Evolutionary conservation across 345 rosid genomes (phyloP).

Genomic region (Pugionium cornutum): DNA sequence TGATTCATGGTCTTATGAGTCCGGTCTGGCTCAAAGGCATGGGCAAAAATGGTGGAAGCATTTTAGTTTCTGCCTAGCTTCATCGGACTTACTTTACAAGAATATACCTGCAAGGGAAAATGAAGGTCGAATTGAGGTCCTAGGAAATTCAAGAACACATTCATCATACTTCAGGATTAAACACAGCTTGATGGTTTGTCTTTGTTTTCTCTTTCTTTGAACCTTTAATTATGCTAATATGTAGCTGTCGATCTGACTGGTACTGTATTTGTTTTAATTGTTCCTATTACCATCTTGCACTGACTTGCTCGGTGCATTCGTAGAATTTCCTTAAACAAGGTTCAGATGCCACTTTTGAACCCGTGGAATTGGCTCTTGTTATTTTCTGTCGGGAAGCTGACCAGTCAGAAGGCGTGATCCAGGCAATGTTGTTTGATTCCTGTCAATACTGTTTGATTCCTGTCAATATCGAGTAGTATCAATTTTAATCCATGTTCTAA

Average conservation of each 20-base stretch:
- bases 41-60: constrained; percentile 70
- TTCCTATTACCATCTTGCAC: constrained; percentile 29
- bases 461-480: constrained; percentile 15
- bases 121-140: constrained; percentile 75
- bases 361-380: constrained; percentile 76
- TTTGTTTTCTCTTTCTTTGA: constrained; percentile 28
- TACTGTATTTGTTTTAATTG: constrained; percentile 22
- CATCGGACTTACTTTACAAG: constrained; percentile 54
- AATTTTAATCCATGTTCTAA: constrained; percentile 30
- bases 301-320: constrained; percentile 44
- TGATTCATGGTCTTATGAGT: constrained; percentile 48
- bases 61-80: constrained; percentile 65
- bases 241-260: constrained; percentile 22
- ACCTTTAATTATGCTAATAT: constrained; percentile 21
- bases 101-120: constrained; percentile 52
- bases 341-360: constrained; percentile 47
- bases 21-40: constrained; percentile 52
- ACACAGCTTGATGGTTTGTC: constrained; percentile 71
- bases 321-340: constrained; percentile 65
- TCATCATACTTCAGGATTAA: constrained; percentile 67
- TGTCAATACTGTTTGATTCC: constrained; percentile 29
- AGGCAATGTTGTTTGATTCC: constrained; percentile 57
- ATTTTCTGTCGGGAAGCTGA: constrained; percentile 61
- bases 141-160: constrained; percentile 56
- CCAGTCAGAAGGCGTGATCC: constrained; percentile 57